A percentile compares a stretch with the other conserved stretches of the same genome.
Conservation (phyloP, 2,329 filamentous ascomycete genomes). For the Fusarium camptoceras region DNA sequence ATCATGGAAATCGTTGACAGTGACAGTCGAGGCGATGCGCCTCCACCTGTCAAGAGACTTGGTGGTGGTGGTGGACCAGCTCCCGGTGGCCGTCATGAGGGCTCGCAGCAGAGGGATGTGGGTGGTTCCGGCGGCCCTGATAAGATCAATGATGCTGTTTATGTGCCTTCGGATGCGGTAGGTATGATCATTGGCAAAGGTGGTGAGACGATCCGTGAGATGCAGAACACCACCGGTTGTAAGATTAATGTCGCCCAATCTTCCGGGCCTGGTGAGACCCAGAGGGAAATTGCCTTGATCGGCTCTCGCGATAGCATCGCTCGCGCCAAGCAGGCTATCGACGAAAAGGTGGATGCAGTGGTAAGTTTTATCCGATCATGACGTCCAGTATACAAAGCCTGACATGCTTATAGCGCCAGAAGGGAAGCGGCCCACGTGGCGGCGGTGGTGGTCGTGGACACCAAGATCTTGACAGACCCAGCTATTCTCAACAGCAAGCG, state of each 20-base stretch:
- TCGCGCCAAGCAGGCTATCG: slow-evolving; percentile 84
- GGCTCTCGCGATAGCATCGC: slow-evolving; percentile 82
- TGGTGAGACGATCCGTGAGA: slow-evolving; percentile 93
- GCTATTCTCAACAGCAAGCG: slow-evolving; percentile 63
- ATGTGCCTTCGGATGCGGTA: slow-evolving; percentile 89
- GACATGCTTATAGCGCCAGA: slow-evolving; percentile 60
- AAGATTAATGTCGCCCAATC: slow-evolving; percentile 94
- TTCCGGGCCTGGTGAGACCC: slow-evolving; percentile 78
- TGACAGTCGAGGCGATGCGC: slow-evolving; percentile 74
- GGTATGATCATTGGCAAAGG: slow-evolving; percentile 98
- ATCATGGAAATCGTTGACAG: slow-evolving; percentile 96
- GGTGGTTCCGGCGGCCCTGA: slow-evolving; percentile 62
- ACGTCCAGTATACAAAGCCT: slow-evolving; percentile 32
- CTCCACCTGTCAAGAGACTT: slow-evolving; percentile 46
- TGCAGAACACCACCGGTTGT: slow-evolving; percentile 88
- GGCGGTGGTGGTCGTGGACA: slow-evolving; percentile 57
- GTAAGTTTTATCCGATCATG: slow-evolving; percentile 60
- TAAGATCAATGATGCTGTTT: slow-evolving; percentile 85
- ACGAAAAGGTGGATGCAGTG: slow-evolving; percentile 91
- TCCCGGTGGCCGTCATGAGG: slow-evolving; percentile 48
- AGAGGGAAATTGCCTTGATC: slow-evolving; percentile 88
- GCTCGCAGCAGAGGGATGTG: slow-evolving; percentile 50
- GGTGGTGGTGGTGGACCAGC: slow-evolving; percentile 41
- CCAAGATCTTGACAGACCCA: slow-evolving; percentile 67
- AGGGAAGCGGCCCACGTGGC: slow-evolving; percentile 59